A percentile compares a stretch with the other conserved stretches of the same genome.
These are phyloP conservation scores for Nigrograna mackinnonii DNA, from an alignment of 2,329 filamentous ascomycete genomes.

Conservation along the genomic window DNA sequence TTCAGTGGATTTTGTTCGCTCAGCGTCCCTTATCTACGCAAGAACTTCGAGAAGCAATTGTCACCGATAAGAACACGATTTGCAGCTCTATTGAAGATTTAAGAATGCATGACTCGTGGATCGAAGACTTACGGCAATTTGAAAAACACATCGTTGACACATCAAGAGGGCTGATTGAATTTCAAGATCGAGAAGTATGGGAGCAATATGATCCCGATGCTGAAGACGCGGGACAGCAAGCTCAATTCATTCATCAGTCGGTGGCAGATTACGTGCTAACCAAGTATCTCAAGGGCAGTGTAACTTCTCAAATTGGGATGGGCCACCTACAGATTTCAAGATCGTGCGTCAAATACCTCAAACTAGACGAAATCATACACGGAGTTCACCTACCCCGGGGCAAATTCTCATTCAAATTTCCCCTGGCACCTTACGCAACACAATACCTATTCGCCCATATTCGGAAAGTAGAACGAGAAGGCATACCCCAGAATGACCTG, in stretches of 20 bases:
- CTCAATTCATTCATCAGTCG: slow-evolving; percentile 18
- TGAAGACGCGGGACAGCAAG: slow-evolving; percentile 14
- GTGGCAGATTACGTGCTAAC: slow-evolving; percentile 15
- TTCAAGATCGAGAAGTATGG: slow-evolving; percentile 10
- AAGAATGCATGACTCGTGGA: slow-evolving; percentile 3
- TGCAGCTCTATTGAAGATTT: slow-evolving; percentile 2
- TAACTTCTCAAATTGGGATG: slow-evolving; percentile 4
- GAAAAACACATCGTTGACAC: slow-evolving; percentile 9
- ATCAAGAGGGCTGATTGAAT: slow-evolving; percentile 10
- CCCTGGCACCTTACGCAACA: slow-evolving; percentile 11
- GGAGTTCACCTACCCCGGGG: slow-evolving; percentile 4
- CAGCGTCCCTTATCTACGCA: slow-evolving; percentile 7
- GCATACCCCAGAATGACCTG: slow-evolving; percentile 10
- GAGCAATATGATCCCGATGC: slow-evolving; percentile 13
- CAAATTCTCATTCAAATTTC: slow-evolving; percentile 11
- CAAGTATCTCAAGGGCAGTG: slow-evolving; percentile 3
- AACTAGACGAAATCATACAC: slow-evolving; percentile 12
- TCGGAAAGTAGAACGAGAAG: slow-evolving; percentile 10
- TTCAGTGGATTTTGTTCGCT: slow-evolving; percentile 6
- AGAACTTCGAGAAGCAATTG: slow-evolving; percentile 14
- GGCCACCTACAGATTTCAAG: slow-evolving; percentile 18
- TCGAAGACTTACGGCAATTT: slow-evolving; percentile 3
- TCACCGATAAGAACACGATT: slow-evolving; percentile 9
- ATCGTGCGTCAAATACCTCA: slow-evolving; percentile 17
- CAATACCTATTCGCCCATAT: slow-evolving; percentile 14